A percentile compares a stretch with the other conserved stretches of the same genome.
Conservation (phyloP, 2,329 filamentous ascomycete genomes). For the Boeremia lycopersici region DNA sequence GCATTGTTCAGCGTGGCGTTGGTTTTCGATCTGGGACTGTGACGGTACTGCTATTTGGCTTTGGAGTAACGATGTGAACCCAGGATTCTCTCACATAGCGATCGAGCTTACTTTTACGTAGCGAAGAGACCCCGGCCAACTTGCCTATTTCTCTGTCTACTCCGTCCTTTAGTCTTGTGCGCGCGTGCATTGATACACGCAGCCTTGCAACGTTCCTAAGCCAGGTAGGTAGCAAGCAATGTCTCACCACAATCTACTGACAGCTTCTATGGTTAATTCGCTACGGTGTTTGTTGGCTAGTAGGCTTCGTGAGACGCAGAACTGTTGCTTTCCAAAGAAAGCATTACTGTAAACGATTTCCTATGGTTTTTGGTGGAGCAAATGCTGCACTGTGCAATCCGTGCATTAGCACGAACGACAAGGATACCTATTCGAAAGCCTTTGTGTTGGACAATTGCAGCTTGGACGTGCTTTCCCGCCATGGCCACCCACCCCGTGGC, state of each 20-base stretch:
- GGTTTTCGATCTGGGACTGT: neutral
- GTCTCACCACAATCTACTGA: no score
- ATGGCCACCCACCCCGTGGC: slow-evolving; percentile 9
- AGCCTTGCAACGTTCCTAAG: no score
- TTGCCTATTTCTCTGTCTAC: no score
- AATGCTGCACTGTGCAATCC: neutral
- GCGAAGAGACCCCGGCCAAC: neutral
- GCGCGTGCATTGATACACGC: no score
- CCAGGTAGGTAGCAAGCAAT: no score
- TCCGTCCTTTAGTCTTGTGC: neutral
- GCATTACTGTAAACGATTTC: no score
- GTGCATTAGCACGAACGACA: neutral
- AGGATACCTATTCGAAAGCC: neutral
- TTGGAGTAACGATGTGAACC: neutral
- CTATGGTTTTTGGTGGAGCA: neutral
- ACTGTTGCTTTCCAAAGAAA: no score
- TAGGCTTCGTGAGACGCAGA: no score
- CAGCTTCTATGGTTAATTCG: no score
- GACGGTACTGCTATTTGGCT: neutral
- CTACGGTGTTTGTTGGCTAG: no score
- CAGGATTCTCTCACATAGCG: neutral
- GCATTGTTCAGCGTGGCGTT: slow-evolving; percentile 15
- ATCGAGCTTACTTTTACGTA: neutral
- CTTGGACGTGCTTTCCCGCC: slow-evolving; percentile 10
- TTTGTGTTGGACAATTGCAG: neutral